Percentiles rank a stretch among this genome's conserved stretches.
phyloP scores from a whole-genome alignment of 306 rosid genomes.

The Medicago lupulina region DNA sequence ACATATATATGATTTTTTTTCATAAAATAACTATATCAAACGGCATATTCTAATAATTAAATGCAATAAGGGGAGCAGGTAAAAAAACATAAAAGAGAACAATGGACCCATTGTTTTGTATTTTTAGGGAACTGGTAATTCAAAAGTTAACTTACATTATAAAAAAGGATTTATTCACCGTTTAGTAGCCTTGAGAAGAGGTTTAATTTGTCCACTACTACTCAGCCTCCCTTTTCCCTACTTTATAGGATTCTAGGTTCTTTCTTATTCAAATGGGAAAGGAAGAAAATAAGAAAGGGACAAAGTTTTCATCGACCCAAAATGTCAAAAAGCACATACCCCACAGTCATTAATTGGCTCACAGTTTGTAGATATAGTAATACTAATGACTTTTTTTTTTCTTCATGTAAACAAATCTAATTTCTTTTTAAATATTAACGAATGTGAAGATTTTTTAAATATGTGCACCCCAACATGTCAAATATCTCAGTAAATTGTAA shows the following conservation, averaged over 20 bases:
- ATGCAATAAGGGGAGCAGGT: not conserved
- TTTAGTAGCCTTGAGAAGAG: not conserved
- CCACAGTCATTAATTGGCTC: slow-evolving; percentile 10
- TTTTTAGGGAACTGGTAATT: not conserved
- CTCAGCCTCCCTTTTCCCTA: slow-evolving; percentile 12
- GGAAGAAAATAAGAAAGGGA: slow-evolving; percentile 20
- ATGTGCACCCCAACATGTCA: no score
- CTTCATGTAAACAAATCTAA: no score
- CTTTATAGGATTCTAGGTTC: slow-evolving; percentile 60
- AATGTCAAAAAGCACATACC: slow-evolving; percentile 57
- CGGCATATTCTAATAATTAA: no score
- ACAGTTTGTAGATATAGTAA: not conserved
- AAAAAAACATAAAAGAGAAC: not conserved
- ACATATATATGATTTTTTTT: no score
- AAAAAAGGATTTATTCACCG: not conserved
- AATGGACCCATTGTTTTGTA: not conserved
- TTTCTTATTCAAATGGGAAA: slow-evolving; percentile 39
- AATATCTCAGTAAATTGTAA: no score
- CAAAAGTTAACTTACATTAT: not conserved
- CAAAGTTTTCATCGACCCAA: slow-evolving; percentile 35
- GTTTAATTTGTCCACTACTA: not conserved
- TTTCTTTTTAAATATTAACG: no score
- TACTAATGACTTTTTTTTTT: no score
- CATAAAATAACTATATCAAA: no score
- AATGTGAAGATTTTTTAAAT: no score